A percentile compares a stretch with the other conserved stretches of the same genome.
Evolutionary conservation across 768 basidiomycete species (phyloP).

Genomic region (Rhodotorula diobovata): DNA sequence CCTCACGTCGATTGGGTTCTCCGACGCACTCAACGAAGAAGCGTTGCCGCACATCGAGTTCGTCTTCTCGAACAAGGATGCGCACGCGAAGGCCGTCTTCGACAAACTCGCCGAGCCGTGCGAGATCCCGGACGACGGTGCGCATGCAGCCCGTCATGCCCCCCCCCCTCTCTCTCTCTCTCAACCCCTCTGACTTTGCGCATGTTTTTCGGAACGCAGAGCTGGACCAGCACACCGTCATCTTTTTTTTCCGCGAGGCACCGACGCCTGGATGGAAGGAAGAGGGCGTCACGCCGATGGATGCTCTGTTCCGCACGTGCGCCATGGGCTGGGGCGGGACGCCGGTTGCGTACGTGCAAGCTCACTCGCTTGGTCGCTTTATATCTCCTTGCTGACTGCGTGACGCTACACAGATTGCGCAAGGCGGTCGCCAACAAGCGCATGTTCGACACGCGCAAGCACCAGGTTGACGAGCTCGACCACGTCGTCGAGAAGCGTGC

Average conservation of each 20-base stretch:
- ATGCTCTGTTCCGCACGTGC: not conserved
- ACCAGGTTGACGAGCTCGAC: not conserved
- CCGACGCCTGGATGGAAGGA: not conserved
- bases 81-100: accelerated
- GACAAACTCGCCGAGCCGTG: not conserved
- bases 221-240: not conserved
- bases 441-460: not conserved
- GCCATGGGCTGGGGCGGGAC: not conserved
- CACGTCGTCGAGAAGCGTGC: no score
- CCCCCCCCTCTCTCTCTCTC: no score
- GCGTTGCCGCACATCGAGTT: not conserved
- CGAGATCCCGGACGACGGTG: not conserved
- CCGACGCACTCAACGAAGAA: not conserved
- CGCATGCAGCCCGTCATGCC: not conserved
- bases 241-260: not conserved
- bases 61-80: not conserved
- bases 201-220: not conserved
- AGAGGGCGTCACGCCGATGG: not conserved
- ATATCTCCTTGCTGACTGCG: no score
- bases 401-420: no score
- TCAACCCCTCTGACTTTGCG: no score
- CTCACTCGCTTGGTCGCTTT: no score
- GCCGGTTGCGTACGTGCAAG: not conserved
- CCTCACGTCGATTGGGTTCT: accelerated
- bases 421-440: not conserved